Evolutionary conservation across 2,329 filamentous ascomycete species (phyloP).

Genomic region (Kalaharituber pfeilii): DNA sequence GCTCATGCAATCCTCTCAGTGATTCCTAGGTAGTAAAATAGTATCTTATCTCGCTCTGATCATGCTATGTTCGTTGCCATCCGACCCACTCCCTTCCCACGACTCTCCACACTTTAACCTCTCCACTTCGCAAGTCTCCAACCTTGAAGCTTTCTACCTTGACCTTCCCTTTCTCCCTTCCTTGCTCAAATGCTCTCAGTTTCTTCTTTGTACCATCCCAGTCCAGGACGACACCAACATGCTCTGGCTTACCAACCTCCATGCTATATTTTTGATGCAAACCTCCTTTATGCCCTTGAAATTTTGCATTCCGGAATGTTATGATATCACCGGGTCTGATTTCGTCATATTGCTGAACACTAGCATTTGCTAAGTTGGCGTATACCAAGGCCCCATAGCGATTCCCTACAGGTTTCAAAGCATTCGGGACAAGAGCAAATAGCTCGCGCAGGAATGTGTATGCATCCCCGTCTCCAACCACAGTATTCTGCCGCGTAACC

Average conservation of each 20-base stretch:
- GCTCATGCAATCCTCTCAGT: too few species aligned
- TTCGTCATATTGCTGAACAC: slow-evolving; percentile 75
- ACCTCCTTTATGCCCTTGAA: slow-evolving; percentile 85
- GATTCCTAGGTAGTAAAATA: too few species aligned
- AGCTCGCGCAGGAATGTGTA: slow-evolving; percentile 63
- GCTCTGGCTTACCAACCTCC: slow-evolving; percentile 68
- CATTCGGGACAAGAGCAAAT: slow-evolving; percentile 53
- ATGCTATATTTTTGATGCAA: slow-evolving; percentile 87
- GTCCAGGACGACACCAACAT: slow-evolving; percentile 80
- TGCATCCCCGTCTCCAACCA: slow-evolving; percentile 71
- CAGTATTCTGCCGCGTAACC: slow-evolving; percentile 53
- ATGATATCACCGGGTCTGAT: slow-evolving; percentile 88
- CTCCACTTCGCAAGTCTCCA: slow-evolving; percentile 76
- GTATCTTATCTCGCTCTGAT: too few species aligned
- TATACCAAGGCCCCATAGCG: slow-evolving; percentile 89
- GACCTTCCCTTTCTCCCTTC: slow-evolving; percentile 79
- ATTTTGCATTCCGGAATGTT: slow-evolving; percentile 77
- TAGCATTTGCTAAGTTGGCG: slow-evolving; percentile 84
- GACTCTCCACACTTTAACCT: slow-evolving; percentile 93
- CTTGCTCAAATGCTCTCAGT: slow-evolving; percentile 87
- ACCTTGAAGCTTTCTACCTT: slow-evolving; percentile 89
- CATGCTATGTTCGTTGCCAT: slow-evolving; percentile 40
- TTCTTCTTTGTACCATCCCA: slow-evolving; percentile 99
- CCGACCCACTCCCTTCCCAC: slow-evolving; percentile 86
- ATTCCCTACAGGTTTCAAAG: slow-evolving; percentile 67